Evolutionary conservation across 768 basidiomycete genomes (phyloP).

Genomic region (Auriscalpium orientale): DNA sequence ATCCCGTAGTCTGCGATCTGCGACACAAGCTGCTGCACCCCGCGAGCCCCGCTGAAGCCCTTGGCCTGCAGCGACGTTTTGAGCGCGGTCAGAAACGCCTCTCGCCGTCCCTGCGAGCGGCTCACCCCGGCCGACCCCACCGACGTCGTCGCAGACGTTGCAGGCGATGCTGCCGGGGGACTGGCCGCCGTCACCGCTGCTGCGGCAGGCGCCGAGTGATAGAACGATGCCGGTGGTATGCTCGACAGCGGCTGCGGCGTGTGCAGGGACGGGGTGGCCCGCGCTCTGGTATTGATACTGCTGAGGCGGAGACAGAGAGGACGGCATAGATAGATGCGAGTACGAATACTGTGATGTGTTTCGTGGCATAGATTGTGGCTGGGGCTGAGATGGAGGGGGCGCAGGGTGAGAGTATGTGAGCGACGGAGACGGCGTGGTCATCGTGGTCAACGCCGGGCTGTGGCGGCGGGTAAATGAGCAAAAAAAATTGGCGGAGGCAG

Average conservation of each 20-base stretch:
- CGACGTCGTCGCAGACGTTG: background rate
- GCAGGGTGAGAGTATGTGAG: slow-evolving; percentile 7
- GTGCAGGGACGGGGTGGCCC: slow-evolving; percentile 59
- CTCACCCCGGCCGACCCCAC: slow-evolving; percentile 16
- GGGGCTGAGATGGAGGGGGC: slow-evolving; percentile 30
- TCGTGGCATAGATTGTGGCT: slow-evolving; percentile 30
- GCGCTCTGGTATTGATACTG: slow-evolving; percentile 22
- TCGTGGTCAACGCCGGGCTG: slow-evolving; percentile 21
- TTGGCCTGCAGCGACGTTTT: slow-evolving; percentile 49
- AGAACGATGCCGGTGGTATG: slow-evolving; percentile 32
- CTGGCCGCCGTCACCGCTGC: slow-evolving; percentile 6
- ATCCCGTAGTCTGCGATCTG: slow-evolving; percentile 54
- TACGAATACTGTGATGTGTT: slow-evolving; percentile 31
- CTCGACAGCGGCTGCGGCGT: slow-evolving; percentile 34
- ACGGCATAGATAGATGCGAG: slow-evolving; percentile 26
- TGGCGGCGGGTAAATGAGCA: slow-evolving; percentile 11
- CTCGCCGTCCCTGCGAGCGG: slow-evolving; percentile 41
- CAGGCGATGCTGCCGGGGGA: slow-evolving; percentile 15
- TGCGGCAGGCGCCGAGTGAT: slow-evolving; percentile 21
- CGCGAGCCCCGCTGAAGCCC: slow-evolving; percentile 61
- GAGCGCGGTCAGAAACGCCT: slow-evolving; percentile 43
- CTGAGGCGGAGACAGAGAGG: slow-evolving; percentile 9
- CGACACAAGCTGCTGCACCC: slow-evolving; percentile 54
- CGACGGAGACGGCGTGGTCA: slow-evolving; percentile 15
- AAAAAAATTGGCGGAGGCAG: background rate